Conservation (phyloP, 768 basidiomycete genomes). For the Russula emetica region DNA sequence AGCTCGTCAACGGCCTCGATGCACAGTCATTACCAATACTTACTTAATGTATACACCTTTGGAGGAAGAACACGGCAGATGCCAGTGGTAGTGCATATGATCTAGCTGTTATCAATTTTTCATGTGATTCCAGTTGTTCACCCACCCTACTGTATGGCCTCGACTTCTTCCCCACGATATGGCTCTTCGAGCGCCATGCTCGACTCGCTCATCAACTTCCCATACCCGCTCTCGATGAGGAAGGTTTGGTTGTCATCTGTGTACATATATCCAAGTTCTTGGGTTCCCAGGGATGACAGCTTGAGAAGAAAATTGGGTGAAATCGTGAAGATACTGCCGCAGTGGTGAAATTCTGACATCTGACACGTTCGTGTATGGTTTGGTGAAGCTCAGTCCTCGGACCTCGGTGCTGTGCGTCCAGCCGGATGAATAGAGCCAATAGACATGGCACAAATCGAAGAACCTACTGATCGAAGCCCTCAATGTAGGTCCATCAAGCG, state of each 20-base stretch:
- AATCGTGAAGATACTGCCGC: slow-evolving; percentile 42
- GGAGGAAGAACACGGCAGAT: slow-evolving; percentile 43
- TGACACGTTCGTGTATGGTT: slow-evolving; percentile 30
- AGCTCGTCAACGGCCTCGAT: slow-evolving; percentile 50
- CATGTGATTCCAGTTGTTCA: not conserved
- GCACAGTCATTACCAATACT: slow-evolving; percentile 49
- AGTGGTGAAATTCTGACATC: slow-evolving; percentile 77
- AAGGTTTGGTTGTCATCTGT: no score
- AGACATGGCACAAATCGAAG: slow-evolving; percentile 50
- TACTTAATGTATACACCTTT: no score
- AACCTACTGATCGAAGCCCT: slow-evolving; percentile 68
- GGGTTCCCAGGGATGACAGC: not conserved
- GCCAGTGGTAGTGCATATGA: slow-evolving; percentile 62
- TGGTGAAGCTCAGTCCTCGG: not conserved
- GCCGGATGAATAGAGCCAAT: no score
- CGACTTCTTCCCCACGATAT: slow-evolving; percentile 56
- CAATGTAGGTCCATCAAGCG: slow-evolving; percentile 48
- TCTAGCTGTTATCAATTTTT: slow-evolving; percentile 37
- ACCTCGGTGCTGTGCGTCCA: no score
- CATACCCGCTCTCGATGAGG: no score
- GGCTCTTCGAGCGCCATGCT: slow-evolving; percentile 47
- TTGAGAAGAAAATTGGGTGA: no score
- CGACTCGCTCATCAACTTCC: no score
- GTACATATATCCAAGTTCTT: slow-evolving; percentile 46
- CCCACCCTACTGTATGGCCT: no score